Evolutionary conservation across 2,329 filamentous ascomycete species (phyloP).

Genomic region (Monosporascus sp.): DNA sequence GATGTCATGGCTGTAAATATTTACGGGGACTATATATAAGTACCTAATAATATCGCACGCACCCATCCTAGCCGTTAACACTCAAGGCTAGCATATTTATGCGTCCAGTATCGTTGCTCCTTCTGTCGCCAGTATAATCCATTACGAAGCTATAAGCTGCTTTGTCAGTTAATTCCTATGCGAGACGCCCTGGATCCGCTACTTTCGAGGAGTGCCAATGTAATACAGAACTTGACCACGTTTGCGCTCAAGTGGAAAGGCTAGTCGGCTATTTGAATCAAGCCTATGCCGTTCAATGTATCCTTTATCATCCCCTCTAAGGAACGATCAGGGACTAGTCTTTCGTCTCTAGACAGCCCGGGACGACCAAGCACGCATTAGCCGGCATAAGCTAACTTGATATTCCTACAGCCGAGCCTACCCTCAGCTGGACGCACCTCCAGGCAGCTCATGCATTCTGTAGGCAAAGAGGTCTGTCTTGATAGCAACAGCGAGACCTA

Average conservation of each 20-base stretch:
- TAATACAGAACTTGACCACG: slow-evolving; percentile 65
- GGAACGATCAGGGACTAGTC: too few species aligned
- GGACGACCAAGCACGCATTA: too few species aligned
- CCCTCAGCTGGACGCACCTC: slow-evolving; percentile 64
- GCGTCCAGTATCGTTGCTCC: slow-evolving; percentile 57
- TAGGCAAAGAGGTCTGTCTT: slow-evolving; percentile 7
- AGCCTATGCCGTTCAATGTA: not conserved
- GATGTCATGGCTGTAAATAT: slow-evolving; percentile 54
- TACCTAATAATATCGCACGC: too few species aligned
- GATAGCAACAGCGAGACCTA: slow-evolving; percentile 51
- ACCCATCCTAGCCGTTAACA: not conserved
- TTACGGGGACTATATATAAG: not conserved
- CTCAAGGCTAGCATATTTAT: slow-evolving; percentile 52
- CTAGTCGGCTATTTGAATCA: too few species aligned
- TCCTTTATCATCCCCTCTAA: too few species aligned
- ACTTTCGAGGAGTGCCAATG: slow-evolving; percentile 70
- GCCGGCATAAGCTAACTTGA: not conserved
- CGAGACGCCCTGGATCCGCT: slow-evolving; percentile 71
- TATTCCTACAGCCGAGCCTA: slow-evolving; percentile 42
- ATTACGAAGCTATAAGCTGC: slow-evolving; percentile 60
- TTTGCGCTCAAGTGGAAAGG: slow-evolving; percentile 72
- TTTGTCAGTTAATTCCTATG: slow-evolving; percentile 60
- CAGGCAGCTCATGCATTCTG: slow-evolving; percentile 7
- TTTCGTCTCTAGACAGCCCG: too few species aligned
- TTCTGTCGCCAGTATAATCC: slow-evolving; percentile 66